phyloP scores from a whole-genome alignment of 1,139 yeast genomes.

The Oligophagozyma castellii region DNA sequence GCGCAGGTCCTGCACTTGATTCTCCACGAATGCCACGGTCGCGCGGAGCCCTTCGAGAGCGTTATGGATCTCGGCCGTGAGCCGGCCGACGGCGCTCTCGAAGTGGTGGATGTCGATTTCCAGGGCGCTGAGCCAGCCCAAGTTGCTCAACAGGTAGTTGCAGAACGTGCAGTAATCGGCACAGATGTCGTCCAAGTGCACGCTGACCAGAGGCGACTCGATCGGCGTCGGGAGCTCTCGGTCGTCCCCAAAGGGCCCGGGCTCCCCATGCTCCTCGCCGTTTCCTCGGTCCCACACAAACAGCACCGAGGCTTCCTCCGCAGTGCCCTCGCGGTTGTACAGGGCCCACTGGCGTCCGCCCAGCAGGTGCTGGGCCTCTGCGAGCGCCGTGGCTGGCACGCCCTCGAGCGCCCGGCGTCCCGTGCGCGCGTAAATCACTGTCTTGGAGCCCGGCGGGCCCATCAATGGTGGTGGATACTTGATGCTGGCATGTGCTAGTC shows the following conservation, averaged over 20 bases:
- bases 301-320: too few species aligned
- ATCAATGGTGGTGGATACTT: too few species aligned
- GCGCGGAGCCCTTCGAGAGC: conserved; percentile 41
- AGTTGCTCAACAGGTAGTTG: conserved; percentile 31
- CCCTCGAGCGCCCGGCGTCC: too few species aligned
- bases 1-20: conserved; percentile 49
- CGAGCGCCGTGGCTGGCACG: background rate
- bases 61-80: conserved; percentile 20
- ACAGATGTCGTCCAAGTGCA: conserved; percentile 5
- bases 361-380: conserved; percentile 4
- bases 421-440: too few species aligned
- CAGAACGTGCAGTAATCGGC: conserved; percentile 12
- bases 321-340: too few species aligned
- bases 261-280: too few species aligned
- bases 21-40: too few species aligned
- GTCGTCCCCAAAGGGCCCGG: too few species aligned
- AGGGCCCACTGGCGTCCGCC: conserved; percentile 10
- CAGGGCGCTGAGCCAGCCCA: conserved; percentile 41
- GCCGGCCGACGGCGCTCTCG: conserved; percentile 19
- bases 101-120: conserved; percentile 31
- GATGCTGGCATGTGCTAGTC: too few species aligned
- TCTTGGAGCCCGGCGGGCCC: too few species aligned
- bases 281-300: too few species aligned
- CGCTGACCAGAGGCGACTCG: background rate
- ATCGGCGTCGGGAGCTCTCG: background rate